Base-by-base conservation (phyloP, 306 rosid species). In the Pueraria montana region DNA sequence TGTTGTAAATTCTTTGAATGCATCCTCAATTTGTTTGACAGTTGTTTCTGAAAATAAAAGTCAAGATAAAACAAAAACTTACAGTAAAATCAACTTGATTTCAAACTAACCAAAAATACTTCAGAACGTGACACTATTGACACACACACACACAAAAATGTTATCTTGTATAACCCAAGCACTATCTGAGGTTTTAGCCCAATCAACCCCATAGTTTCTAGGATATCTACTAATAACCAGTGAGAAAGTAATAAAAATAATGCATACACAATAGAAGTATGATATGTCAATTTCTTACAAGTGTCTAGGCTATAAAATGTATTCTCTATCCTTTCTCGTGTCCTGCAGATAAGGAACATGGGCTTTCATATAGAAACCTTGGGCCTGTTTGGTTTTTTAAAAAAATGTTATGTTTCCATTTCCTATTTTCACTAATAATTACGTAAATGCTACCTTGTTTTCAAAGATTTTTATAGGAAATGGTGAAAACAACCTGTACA, bases 1-100 rank as follows among this genome's bases (percentile, higher is more conserved):
- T 56, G 94, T 5, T 16, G 97, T 91, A 83, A 96, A 96, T 79
- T 96, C 99, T 81, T 92, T 96, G 89, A 94, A 96, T 67, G 97
- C 95, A 77, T 96, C 99, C 90, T 96, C 99, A 62, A 94, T 94
- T 87, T 88, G 91, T 86, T 96, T 96, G 40, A 96, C 91, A 12
- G 98, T 92, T 42, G 98, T 96, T 87, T 96, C 97, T 96, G 87
- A 75, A 68, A 70, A 76, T 17, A 42, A 72, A 67, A 79, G 9
- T 72, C 21, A 74, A 43, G 68, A 69, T 27, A 43, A 45, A 78
- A 13, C 79, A 72, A 80, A 61, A 80, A 53, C 56, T 17, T 50
- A 26, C 0, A 34, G 45, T 74, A 74, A 82, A 82, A 82, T 53
- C 80, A 89, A 65, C 72, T 64, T 52, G 67, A 74, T 71, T 79